Conservation (phyloP, 805 yeast genomes). For the Wickerhamomyces ciferrii region DNA sequence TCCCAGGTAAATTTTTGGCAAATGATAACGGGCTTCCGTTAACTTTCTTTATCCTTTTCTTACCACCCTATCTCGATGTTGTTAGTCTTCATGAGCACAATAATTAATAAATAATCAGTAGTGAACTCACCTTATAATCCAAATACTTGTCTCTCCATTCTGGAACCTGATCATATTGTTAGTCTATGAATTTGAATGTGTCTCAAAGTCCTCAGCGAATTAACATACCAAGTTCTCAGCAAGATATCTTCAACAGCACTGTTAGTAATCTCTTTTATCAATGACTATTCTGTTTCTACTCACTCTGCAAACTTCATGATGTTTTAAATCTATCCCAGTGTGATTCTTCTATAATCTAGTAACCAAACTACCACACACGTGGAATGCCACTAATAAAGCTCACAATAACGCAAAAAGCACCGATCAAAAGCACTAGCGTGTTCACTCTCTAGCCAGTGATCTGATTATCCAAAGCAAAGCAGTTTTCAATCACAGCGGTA, state of each 20-base stretch:
- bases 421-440: too few relatives aligned
- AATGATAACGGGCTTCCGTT: conserved; percentile 10
- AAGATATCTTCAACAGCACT: not conserved
- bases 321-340: too few relatives aligned
- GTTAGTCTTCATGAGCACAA: too few relatives aligned
- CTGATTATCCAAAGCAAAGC: too few relatives aligned
- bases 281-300: not conserved
- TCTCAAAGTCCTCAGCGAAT: not conserved
- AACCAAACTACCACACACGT: not conserved
- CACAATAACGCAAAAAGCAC: too few relatives aligned
- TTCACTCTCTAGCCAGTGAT: too few relatives aligned
- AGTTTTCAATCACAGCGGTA: too few relatives aligned
- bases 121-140: conserved; percentile 52
- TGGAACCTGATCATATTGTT: conserved; percentile 42
- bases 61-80: conserved; percentile 23
- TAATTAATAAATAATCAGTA: conserved; percentile 6
- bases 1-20: not conserved
- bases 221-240: conserved; percentile 4
- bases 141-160: conserved; percentile 85
- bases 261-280: not conserved
- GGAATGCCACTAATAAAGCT: not conserved
- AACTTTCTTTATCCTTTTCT: conserved; percentile 23
- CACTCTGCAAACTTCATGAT: conserved; percentile 18
- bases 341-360: too few relatives aligned
- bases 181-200: not conserved